phyloP scores from a whole-genome alignment of 495 filamentous ascomycete species.

The Sporormia fimetaria region DNA sequence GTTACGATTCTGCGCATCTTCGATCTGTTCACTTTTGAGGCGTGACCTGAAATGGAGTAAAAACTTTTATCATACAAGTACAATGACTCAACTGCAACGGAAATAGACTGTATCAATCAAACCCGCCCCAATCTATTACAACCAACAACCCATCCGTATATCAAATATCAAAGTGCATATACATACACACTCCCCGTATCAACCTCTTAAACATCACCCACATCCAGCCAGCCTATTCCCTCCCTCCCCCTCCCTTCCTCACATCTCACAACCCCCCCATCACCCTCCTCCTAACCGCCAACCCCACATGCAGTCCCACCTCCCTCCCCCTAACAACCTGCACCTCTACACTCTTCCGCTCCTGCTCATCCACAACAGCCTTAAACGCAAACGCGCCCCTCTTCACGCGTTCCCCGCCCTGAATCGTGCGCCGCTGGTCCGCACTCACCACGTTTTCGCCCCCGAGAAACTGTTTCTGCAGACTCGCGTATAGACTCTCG shows the following conservation, averaged over 20 bases:
- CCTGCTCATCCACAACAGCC: constrained; percentile 12
- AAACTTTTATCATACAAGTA: too few species aligned
- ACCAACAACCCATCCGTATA: too few species aligned
- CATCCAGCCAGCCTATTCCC: too few species aligned
- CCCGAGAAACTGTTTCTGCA: constrained; percentile 32
- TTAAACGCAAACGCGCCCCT: constrained; percentile 21
- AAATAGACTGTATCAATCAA: too few species aligned
- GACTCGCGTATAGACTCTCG: constrained; percentile 23
- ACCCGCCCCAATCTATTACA: too few species aligned
- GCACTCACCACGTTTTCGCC: constrained; percentile 29
- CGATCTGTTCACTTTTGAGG: too few species aligned
- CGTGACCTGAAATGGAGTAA: too few species aligned
- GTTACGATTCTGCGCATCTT: too few species aligned
- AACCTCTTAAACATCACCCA: too few species aligned
- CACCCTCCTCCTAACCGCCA: constrained; percentile 58
- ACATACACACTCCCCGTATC: too few species aligned
- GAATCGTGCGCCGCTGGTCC: constrained; percentile 25
- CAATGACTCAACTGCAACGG: too few species aligned
- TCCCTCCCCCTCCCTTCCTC: constrained; percentile 1
- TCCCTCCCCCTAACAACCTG: constrained; percentile 48
- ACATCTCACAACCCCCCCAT: constrained; percentile 29
- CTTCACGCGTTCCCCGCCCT: constrained; percentile 28
- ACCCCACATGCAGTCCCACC: constrained; percentile 43
- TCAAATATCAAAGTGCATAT: too few species aligned
- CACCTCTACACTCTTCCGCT: constrained; percentile 36